phyloP scores from a whole-genome alignment of 768 basidiomycete species.

The Leccinum pellstonianum region DNA sequence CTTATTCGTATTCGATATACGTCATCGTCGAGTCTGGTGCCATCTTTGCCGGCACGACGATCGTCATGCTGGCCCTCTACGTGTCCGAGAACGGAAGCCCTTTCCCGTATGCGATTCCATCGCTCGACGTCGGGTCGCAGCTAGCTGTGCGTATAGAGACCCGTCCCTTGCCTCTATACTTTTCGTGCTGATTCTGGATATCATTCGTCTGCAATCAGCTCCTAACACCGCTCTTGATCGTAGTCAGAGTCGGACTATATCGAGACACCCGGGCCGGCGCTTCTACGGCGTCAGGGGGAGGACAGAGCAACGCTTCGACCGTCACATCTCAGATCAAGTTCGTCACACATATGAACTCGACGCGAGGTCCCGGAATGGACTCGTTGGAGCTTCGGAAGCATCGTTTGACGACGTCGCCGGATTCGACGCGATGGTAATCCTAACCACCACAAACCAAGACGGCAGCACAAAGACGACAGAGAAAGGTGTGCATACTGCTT shows the following conservation, averaged over 20 bases:
- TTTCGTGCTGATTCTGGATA: background rate
- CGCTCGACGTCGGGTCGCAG: constrained; percentile 19
- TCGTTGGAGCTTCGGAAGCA: background rate
- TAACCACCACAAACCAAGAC: no score
- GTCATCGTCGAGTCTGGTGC: constrained; percentile 21
- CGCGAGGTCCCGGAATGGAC: background rate
- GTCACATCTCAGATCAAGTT: background rate
- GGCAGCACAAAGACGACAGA: no score
- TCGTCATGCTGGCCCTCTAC: constrained; percentile 19
- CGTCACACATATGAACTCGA: background rate
- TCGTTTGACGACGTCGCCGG: no score
- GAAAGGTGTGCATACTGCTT: no score
- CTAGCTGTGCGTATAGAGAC: constrained; percentile 16
- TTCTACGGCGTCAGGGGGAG: background rate
- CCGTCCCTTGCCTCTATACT: background rate
- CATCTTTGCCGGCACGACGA: constrained; percentile 18
- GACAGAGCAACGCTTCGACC: background rate
- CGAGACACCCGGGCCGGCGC: background rate
- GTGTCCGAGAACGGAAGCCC: constrained; percentile 4
- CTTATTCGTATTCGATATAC: constrained; percentile 17
- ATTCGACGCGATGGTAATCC: no score
- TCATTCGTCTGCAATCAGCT: constrained; percentile 6
- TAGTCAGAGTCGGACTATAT: constrained; percentile 15
- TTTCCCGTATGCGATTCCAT: constrained; percentile 14
- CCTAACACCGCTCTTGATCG: constrained; percentile 19